These are phyloP conservation scores for Lactifluus rugatus DNA, from an alignment of 768 basidiomycete species.

Conservation along the genomic window DNA sequence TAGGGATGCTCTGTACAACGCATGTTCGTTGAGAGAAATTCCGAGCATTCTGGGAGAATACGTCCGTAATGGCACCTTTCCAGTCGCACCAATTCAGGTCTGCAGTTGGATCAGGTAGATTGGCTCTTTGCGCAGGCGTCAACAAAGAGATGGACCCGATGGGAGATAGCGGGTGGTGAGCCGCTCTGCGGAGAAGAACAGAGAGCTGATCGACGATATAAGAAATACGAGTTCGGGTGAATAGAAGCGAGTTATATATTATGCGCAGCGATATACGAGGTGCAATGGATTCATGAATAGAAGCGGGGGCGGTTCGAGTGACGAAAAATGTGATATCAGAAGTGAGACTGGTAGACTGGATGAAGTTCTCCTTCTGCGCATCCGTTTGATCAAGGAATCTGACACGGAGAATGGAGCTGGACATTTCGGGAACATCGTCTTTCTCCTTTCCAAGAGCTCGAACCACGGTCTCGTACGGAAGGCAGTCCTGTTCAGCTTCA, in stretches of 20 bases:
- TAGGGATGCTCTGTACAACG: conserved; percentile 69
- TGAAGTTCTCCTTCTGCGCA: conserved; percentile 58
- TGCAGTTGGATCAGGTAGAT: conserved; percentile 74
- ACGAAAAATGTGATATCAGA: conserved; percentile 93
- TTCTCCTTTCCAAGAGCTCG: conserved; percentile 57
- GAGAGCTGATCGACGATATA: conserved; percentile 82
- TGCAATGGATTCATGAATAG: conserved; percentile 59
- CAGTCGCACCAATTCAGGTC: conserved; percentile 96
- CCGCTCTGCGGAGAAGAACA: conserved; percentile 60
- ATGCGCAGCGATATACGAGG: conserved; percentile 73
- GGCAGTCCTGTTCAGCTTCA: conserved; percentile 70
- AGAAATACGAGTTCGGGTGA: conserved; percentile 67
- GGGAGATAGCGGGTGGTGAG: conserved; percentile 53
- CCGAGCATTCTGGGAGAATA: conserved; percentile 83
- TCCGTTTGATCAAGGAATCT: conserved; percentile 96
- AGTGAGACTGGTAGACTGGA: conserved; percentile 69
- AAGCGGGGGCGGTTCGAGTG: conserved; percentile 56
- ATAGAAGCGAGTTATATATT: conserved; percentile 91
- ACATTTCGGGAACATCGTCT: conserved; percentile 44
- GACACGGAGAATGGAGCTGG: conserved; percentile 73
- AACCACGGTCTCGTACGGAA: conserved; percentile 73
- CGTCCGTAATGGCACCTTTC: conserved; percentile 93
- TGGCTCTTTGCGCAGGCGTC: conserved; percentile 55
- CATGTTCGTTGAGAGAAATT: conserved; percentile 75
- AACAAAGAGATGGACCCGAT: conserved; percentile 77